Base-by-base conservation (phyloP, 345 rosid genomes). In the Eucalyptus pauciflora region DNA sequence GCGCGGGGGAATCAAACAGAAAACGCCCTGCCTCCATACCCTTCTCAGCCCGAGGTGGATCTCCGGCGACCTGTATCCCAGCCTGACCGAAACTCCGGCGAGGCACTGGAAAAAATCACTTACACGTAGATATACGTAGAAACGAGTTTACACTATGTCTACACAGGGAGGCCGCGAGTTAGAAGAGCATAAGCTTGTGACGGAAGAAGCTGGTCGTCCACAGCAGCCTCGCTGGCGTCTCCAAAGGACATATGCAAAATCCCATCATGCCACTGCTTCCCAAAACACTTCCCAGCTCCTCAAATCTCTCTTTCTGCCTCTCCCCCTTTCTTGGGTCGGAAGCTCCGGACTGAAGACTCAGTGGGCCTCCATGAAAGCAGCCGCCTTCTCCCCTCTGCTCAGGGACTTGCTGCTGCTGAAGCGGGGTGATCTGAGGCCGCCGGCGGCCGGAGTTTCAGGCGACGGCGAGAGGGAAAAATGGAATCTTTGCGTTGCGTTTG, bases 151-250 rank as follows among this genome's bases (percentile, higher is more conserved):
- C 41, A 81, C 50, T 8, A 18, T 50, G 86, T 76, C 52, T 7
- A 49, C 56, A 62, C 54, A 27, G 88, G 86, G 93, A 33, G 85
- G 25, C 52, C 49, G 85, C n/a, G 87, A 79, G 85, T 92, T 94
- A 96, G 92, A 97, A 96, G 89, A 96, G 93, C 94, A 95, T 95
- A 88, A 94, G 93, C 99, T 97, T 97, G 92, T 97, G 99, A 88
- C 99, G 99, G 87, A 97, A 97, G 94, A 97, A 97, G 92, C 99
- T 97, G 3, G 99, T 96, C 79, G 94, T 97, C 99, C 99, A 97
- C 60, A 97, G 93, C 88, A 96, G 89, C 96, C 99, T 97, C 86
- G 98, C 97, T 87, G 99, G 98, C 67, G 95, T 94, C 86, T 93
- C 97, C 88, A 97, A 89, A 54, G 97, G 98, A 76, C 96, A 96